Conservation (phyloP, 2,329 filamentous ascomycete genomes). For the Cyclaneusma minus region DNA sequence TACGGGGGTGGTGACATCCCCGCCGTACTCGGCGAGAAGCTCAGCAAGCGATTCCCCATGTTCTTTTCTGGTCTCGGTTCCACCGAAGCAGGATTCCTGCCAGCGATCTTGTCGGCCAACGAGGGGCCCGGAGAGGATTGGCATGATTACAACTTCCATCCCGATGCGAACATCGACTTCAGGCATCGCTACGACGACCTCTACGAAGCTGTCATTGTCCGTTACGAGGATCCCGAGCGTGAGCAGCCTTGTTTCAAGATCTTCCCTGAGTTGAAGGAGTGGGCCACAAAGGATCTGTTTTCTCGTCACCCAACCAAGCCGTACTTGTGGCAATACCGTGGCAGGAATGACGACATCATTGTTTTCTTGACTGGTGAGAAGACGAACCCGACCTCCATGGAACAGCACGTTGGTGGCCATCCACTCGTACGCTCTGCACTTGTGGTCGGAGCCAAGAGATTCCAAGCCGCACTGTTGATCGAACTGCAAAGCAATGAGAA, state of each 20-base stretch:
- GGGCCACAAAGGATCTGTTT: conserved; percentile 22
- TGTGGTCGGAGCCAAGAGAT: conserved; percentile 18
- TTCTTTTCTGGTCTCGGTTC: conserved; percentile 3
- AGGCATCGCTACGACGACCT: conserved; percentile 3
- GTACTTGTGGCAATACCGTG: conserved; percentile 20
- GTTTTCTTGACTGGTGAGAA: conserved; percentile 28
- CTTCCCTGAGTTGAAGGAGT: conserved; percentile 20
- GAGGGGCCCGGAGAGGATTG: conserved; percentile 4
- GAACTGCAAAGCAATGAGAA: too few relatives aligned
- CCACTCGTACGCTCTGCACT: conserved; percentile 18
- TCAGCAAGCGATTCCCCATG: not conserved
- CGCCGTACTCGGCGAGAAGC: conserved; percentile 3
- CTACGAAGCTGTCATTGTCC: conserved; percentile 14
- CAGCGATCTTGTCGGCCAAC: conserved; percentile 1
- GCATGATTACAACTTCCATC: conserved; percentile 5
- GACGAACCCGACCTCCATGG: conserved; percentile 24
- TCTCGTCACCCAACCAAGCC: conserved; percentile 20
- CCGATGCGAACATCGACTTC: conserved; percentile 4
- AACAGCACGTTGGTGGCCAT: conserved; percentile 20
- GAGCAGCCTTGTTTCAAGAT: conserved; percentile 18
- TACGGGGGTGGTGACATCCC: conserved; percentile 4
- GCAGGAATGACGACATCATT: conserved; percentile 25
- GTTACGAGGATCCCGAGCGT: conserved; percentile 5
- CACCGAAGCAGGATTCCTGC: conserved; percentile 4
- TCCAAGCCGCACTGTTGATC: conserved; percentile 21